A percentile compares a stretch with the other conserved stretches of the same genome.
These are phyloP conservation scores for Fusarium acutatum DNA, from an alignment of 2,329 filamentous ascomycete species.

Conservation along the genomic window DNA sequence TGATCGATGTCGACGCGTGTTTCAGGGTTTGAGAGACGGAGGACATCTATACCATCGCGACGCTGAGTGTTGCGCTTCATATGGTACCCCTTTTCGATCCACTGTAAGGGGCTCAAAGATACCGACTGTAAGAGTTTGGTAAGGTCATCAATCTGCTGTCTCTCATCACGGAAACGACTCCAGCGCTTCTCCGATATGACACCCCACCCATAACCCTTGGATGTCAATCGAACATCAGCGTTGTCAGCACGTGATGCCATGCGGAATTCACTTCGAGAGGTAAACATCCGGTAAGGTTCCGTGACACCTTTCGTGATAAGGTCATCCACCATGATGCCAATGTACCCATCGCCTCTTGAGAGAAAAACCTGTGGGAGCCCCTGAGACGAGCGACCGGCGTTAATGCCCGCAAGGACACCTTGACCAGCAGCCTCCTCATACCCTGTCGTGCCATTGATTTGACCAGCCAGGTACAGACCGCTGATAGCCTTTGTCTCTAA, in stretches of 20 bases:
- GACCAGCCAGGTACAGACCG: slow-evolving; percentile 90
- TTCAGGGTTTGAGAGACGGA: slow-evolving; percentile 71
- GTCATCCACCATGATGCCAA: slow-evolving; percentile 98
- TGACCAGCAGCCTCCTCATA: slow-evolving; percentile 98
- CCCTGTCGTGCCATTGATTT: slow-evolving; percentile 98
- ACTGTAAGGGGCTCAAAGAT: slow-evolving; percentile 67
- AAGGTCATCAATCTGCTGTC: slow-evolving; percentile 73
- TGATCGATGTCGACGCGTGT: slow-evolving; percentile 55
- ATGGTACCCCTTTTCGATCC: slow-evolving; percentile 75
- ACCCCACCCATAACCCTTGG: slow-evolving; percentile 77
- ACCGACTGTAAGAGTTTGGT: slow-evolving; percentile 66
- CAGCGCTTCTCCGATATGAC: slow-evolving; percentile 84
- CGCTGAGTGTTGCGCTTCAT: slow-evolving; percentile 71
- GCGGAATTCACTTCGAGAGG: slow-evolving; percentile 91
- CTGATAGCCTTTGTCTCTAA: slow-evolving; percentile 92
- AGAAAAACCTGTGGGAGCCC: slow-evolving; percentile 73
- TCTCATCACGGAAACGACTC: slow-evolving; percentile 72
- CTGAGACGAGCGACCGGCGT: slow-evolving; percentile 83
- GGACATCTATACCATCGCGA: slow-evolving; percentile 80
- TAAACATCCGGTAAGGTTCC: slow-evolving; percentile 99
- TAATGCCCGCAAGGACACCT: slow-evolving; percentile 90
- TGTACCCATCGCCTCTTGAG: slow-evolving; percentile 88
- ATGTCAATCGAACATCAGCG: slow-evolving; percentile 86
- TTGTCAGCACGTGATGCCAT: slow-evolving; percentile 94
- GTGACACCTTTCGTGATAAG: slow-evolving; percentile 95